These are phyloP conservation scores for Fraxinus sp. DNA, from an alignment of 305 asterid genomes.

Conservation along the genomic window DNA sequence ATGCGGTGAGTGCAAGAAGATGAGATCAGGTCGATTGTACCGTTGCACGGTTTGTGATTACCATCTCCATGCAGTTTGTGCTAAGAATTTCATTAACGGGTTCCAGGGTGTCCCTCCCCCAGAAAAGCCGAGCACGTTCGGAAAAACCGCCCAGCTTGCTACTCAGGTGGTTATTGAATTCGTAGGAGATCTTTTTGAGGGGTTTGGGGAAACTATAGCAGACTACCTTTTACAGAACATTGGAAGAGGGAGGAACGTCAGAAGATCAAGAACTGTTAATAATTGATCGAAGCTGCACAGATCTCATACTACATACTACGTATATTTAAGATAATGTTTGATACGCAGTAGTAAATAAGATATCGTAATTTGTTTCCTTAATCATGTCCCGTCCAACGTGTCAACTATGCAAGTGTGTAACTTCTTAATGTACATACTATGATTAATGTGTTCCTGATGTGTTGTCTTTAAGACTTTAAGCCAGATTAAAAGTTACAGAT, in stretches of 20 bases:
- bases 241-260: conserved; percentile 40
- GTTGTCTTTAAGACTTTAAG: not conserved
- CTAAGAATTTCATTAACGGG: conserved; percentile 66
- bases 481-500: not conserved
- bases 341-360: not conserved
- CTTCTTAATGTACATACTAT: not conserved
- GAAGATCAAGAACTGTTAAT: conserved; percentile 29
- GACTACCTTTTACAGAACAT: conserved; percentile 56
- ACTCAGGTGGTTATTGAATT: conserved; percentile 72
- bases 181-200: conserved; percentile 69
- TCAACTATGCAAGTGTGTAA: not conserved
- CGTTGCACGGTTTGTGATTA: conserved; percentile 68
- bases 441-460: not conserved
- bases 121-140: conserved; percentile 56
- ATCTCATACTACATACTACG: not conserved
- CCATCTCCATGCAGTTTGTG: conserved; percentile 76
- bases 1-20: conserved; percentile 67
- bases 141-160: conserved; percentile 67
- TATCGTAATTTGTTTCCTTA: too few species aligned
- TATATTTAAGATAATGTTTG: not conserved
- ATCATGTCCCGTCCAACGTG: not conserved
- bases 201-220: conserved; percentile 79
- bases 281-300: not conserved
- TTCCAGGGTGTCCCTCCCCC: conserved; percentile 59
- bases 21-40: conserved; percentile 57